These are phyloP conservation scores for Leishmania gerbilli DNA, from an alignment of 208 protist genomes.

Conservation along the genomic window DNA sequence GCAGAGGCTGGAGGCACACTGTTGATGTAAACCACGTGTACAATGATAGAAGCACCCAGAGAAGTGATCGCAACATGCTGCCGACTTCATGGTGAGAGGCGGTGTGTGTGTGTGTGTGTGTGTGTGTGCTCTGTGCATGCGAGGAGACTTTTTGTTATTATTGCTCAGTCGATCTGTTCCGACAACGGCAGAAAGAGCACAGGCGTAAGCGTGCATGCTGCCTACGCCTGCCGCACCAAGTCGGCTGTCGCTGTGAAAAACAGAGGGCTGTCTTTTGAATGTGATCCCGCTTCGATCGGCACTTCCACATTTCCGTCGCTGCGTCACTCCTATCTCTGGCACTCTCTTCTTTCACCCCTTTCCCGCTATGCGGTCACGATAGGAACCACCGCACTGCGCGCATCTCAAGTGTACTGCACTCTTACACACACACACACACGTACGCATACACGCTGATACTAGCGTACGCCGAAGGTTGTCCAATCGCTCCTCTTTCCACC, in stretches of 20 bases:
- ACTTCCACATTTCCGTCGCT: background rate
- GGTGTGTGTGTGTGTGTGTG: slow-evolving; percentile 5
- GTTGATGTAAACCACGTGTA: slow-evolving; percentile 10
- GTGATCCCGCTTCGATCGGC: background rate
- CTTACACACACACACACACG: background rate
- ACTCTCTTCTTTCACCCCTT: background rate
- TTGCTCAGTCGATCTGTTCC: background rate
- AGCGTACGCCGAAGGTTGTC: background rate
- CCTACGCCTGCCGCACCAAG: background rate
- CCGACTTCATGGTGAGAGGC: background rate
- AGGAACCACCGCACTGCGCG: background rate
- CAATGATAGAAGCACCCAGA: background rate
- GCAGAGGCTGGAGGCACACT: background rate
- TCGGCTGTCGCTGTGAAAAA: background rate
- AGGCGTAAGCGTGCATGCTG: background rate
- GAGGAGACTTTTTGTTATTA: background rate
- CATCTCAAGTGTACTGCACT: background rate
- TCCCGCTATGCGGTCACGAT: background rate
- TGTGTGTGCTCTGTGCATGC: background rate
- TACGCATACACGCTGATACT: background rate
- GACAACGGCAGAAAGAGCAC: background rate
- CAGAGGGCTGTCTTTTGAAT: background rate
- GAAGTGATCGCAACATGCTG: background rate
- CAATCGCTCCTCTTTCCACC: background rate
- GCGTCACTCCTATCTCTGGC: background rate